These are phyloP conservation scores for Haberlea rhodopensis DNA, from an alignment of 257 asterid species.

Conservation along the genomic window DNA sequence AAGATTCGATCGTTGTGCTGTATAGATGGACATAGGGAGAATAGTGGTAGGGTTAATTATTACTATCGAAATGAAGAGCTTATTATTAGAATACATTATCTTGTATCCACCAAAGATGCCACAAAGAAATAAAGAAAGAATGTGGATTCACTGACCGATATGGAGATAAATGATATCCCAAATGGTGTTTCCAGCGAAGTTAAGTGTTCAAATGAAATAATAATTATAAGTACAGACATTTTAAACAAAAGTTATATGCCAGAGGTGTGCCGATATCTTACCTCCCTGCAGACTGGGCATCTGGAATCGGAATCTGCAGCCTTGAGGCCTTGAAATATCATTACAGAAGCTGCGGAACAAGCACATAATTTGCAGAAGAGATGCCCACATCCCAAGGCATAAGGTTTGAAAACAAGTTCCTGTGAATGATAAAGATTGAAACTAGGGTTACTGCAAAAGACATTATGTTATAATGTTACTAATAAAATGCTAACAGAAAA, in stretches of 20 bases:
- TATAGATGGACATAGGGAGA: background rate
- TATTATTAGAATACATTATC: too few relatives aligned
- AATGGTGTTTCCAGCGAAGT: background rate
- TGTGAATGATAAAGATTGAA: constrained; percentile 16
- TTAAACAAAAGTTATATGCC: background rate
- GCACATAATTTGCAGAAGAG: constrained; percentile 76
- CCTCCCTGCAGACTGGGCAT: constrained; percentile 90
- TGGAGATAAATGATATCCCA: too few relatives aligned
- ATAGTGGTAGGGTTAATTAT: background rate
- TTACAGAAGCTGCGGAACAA: constrained; percentile 81
- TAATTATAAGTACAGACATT: background rate
- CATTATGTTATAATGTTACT: too few relatives aligned
- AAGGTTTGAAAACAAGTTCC: constrained; percentile 77
- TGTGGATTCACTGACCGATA: too few relatives aligned
- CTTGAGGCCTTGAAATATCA: constrained; percentile 67
- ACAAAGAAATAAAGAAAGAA: too few relatives aligned
- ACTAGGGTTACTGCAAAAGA: background rate
- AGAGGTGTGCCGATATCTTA: constrained; percentile 23
- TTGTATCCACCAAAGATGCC: too few relatives aligned
- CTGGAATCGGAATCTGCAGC: constrained; percentile 55
- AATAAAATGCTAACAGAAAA: background rate
- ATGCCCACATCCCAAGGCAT: constrained; percentile 80
- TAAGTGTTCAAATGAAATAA: background rate
- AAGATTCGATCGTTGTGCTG: background rate
- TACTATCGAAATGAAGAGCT: background rate